phyloP scores from a whole-genome alignment of 768 basidiomycete genomes.

The Termitomyces sp. region DNA sequence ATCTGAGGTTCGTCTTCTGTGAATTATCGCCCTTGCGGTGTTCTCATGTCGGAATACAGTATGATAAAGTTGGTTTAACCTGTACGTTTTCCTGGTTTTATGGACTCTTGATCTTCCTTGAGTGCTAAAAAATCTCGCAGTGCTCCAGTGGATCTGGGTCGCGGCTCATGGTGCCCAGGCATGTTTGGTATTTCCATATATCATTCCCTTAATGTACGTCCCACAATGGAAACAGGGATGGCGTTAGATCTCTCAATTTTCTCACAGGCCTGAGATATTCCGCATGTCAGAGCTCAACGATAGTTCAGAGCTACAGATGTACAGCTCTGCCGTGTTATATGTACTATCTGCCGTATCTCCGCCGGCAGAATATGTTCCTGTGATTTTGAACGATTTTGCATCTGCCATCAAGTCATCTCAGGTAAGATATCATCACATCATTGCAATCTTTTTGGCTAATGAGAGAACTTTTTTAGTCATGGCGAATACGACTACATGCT shows the following conservation, averaged over 20 bases:
- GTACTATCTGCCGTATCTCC: constrained; percentile 80
- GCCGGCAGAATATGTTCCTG: constrained; percentile 56
- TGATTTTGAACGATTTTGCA: constrained; percentile 56
- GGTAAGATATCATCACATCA: constrained; percentile 32
- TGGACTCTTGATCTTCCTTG: background rate
- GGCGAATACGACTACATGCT: constrained; percentile 85
- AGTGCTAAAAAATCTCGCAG: constrained; percentile 30
- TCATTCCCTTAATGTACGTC: constrained; percentile 70
- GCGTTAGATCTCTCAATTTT: background rate
- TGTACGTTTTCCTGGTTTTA: constrained; percentile 35
- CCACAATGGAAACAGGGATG: constrained; percentile 2
- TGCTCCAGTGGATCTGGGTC: constrained; percentile 76
- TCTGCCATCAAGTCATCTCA: constrained; percentile 72
- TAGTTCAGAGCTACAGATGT: constrained; percentile 72
- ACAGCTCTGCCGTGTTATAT: constrained; percentile 75
- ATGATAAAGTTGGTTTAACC: constrained; percentile 87
- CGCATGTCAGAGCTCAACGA: constrained; percentile 90
- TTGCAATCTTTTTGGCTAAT: background rate
- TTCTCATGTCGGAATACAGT: constrained; percentile 32
- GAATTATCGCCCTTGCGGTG: background rate
- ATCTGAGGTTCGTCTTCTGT: constrained; percentile 47
- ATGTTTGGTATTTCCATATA: constrained; percentile 70
- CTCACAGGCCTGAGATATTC: constrained; percentile 75
- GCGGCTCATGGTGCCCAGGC: constrained; percentile 73
- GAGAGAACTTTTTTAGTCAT: constrained; percentile 47